These are phyloP conservation scores for Penicillium sp. DNA, from an alignment of 2,329 filamentous ascomycete species.

Conservation along the genomic window DNA sequence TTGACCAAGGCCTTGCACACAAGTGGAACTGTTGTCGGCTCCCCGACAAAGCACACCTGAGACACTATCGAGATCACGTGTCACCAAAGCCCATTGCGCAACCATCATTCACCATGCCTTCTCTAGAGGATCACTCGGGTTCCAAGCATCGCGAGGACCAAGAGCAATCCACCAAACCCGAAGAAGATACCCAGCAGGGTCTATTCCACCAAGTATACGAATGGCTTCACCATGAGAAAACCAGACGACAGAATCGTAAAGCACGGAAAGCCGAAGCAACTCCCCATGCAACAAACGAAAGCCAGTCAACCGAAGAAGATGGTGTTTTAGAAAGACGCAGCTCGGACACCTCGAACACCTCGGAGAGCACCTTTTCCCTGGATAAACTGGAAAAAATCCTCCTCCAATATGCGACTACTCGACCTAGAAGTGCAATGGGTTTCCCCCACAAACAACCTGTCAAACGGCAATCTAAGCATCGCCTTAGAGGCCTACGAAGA, in stretches of 20 bases:
- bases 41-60: constrained; percentile 25
- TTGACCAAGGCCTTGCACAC: constrained; percentile 25
- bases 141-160: constrained; percentile 29
- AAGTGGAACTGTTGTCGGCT: constrained; percentile 17
- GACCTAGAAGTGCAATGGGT: constrained; percentile 25
- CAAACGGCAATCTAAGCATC: constrained; percentile 33
- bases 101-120: constrained; percentile 27
- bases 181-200: constrained; percentile 36
- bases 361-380: constrained; percentile 71
- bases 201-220: constrained; percentile 72
- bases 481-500: constrained; percentile 41
- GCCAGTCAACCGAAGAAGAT: constrained; percentile 28
- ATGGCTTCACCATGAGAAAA: constrained; percentile 80
- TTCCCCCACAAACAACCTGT: constrained; percentile 15
- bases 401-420: constrained; percentile 40
- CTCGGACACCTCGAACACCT: constrained; percentile 64
- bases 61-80: constrained; percentile 31
- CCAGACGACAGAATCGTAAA: constrained; percentile 61
- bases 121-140: constrained; percentile 32
- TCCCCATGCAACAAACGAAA: constrained; percentile 41
- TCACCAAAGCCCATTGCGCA: constrained; percentile 29
- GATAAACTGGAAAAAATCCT: constrained; percentile 77
- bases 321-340: constrained; percentile 27
- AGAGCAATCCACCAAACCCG: constrained; percentile 26
- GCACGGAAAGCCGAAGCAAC: constrained; percentile 44